Base-by-base conservation (phyloP, 352 stramenopile species). In the Pythium volutum region DNA sequence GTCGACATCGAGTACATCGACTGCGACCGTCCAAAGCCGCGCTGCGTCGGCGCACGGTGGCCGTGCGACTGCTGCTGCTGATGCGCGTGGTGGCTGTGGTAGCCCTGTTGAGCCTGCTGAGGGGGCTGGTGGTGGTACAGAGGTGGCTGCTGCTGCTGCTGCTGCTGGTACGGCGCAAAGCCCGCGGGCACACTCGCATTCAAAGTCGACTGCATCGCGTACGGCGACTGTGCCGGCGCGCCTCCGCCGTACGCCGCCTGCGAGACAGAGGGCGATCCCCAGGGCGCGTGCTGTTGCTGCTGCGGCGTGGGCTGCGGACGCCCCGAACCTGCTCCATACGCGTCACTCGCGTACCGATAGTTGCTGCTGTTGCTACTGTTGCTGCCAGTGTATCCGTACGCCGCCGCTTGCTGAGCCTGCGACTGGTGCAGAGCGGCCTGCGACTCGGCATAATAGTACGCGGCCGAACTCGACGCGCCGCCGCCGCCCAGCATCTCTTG, bases 371-470 rank as follows among this genome's bases (percentile, higher is more conserved):
- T 60, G 55, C 41, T 48, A 55, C n/a, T 48, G 29, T 15, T 52
- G n/a, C 23, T 41, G 33, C 36, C 20, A 10, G 36, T 29, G 15
- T 52, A 59, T 18, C 27, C 41, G 22, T 55, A 61, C 23, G 42
- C 20, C 18, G 61, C 33, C 27, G 55, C 25, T n/a, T 47, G 45
- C 33, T 49, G 36, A 15, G 56, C 43, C 6, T 62, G 51, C 15
- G 31, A 42, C n/a, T 52, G 36, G 14, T 54, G 47, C 4, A 46
- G 42, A 50, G 22, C 22, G 34, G 39, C 48, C 29, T 53, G 47
- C 15, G 54, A 53, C 36, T 67, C 49, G 29, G 54, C 60, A 36
- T 59, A 67, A 45, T 61, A 56, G 36, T 60, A 62, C n/a, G 43
- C 60, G 23, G 60, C 42, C 20, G 49, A 57, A 45, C 52, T 57